Percentiles rank a stretch among this genome's conserved stretches.
These are phyloP conservation scores for Canna indica DNA, from an alignment of 176 grass and related monocot genomes.

Conservation along the genomic window DNA sequence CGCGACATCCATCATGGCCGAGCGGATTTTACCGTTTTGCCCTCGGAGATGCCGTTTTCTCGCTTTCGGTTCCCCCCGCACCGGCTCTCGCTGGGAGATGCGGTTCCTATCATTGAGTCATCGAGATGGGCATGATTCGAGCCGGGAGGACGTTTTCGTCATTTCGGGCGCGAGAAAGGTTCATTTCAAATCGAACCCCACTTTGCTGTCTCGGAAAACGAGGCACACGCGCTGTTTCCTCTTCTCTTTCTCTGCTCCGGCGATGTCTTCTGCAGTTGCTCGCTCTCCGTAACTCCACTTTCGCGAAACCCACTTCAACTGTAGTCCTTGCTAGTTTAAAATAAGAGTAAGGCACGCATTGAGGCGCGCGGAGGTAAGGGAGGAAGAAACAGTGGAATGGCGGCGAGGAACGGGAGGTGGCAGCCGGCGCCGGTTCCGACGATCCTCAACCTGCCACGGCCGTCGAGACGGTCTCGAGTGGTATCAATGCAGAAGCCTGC, in stretches of 20 bases:
- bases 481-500: neutral
- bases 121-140: too few species aligned
- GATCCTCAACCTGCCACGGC: slow-evolving; percentile 9
- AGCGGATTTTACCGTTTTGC: neutral
- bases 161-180: neutral
- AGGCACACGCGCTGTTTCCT: neutral
- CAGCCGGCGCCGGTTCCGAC: neutral
- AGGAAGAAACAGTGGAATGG: slow-evolving; percentile 17
- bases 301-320: neutral
- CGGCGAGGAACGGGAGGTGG: slow-evolving; percentile 54
- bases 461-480: neutral
- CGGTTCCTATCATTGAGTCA: neutral
- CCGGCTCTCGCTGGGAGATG: neutral
- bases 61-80: too few species aligned
- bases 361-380: neutral
- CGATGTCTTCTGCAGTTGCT: neutral
- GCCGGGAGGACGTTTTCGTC: neutral
- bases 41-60: neutral
- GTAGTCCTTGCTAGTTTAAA: too few species aligned
- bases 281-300: neutral
- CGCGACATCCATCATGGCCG: neutral
- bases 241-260: neutral
- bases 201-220: slow-evolving; percentile 3
- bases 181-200: slow-evolving; percentile 11
- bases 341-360: neutral